These are phyloP conservation scores for Asterella californica DNA, from an alignment of 225 moss, liverwort and hornwort genomes.

Conservation along the genomic window DNA sequence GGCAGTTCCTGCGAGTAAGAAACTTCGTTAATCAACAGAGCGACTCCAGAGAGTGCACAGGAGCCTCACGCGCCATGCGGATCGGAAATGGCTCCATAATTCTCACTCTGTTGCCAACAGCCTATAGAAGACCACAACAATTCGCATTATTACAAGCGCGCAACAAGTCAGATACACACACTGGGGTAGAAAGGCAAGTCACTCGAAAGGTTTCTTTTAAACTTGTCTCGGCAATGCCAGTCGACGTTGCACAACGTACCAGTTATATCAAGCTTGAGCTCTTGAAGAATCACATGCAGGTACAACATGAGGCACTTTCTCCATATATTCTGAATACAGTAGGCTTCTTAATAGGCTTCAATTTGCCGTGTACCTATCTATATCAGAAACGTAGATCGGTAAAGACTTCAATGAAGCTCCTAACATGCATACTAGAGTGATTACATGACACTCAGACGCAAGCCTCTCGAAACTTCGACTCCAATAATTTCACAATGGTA, in stretches of 20 bases:
- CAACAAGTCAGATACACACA: neutral
- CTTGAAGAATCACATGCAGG: neutral
- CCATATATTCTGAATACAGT: no score
- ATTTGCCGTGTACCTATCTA: neutral
- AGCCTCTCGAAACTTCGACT: no score
- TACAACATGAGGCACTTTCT: neutral
- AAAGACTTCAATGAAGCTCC: no score
- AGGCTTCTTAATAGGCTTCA: neutral
- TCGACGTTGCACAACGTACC: neutral
- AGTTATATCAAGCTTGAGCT: neutral
- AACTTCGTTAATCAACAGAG: neutral
- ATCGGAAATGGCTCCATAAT: conserved; percentile 83
- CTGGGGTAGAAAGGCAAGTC: neutral
- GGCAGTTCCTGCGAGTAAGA: conserved; percentile 68
- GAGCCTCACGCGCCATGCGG: conserved; percentile 95
- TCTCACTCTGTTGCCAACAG: conserved; percentile 87
- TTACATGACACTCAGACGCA: no score
- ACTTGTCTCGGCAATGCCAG: neutral
- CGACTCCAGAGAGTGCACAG: conserved; percentile 57
- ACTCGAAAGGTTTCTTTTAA: neutral
- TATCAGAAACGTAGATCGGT: neutral
- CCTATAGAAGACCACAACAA: conserved; percentile 41
- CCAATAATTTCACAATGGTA: no score
- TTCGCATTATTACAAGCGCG: neutral
- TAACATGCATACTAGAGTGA: no score